Conservation (phyloP, 495 filamentous ascomycete genomes). For the Penicillium salamii region DNA sequence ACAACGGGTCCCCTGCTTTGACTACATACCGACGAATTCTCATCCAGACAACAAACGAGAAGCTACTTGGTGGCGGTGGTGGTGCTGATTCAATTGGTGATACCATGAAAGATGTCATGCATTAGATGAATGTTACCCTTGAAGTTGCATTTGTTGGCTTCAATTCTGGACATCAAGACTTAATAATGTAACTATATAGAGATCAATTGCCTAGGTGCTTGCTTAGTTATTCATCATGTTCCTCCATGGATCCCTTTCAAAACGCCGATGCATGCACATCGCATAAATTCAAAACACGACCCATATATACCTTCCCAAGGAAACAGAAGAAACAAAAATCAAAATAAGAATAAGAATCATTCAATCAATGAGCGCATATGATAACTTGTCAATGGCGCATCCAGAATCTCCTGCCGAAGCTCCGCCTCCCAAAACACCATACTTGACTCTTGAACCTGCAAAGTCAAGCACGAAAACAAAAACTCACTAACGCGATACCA, state of each 20-base stretch:
- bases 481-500: conserved; percentile 34
- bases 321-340: too few relatives aligned
- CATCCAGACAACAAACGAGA: neutral
- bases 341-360: conserved; percentile 1
- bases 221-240: too few relatives aligned
- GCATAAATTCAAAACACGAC: neutral
- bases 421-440: conserved; percentile 29
- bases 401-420: conserved; percentile 34
- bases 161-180: too few relatives aligned
- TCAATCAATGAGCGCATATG: conserved; percentile 28
- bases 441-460: conserved; percentile 20
- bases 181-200: too few relatives aligned
- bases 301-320: too few relatives aligned
- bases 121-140: too few relatives aligned
- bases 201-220: too few relatives aligned
- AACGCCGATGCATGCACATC: too few relatives aligned
- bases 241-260: too few relatives aligned
- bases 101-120: neutral
- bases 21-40: neutral
- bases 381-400: conserved; percentile 36
- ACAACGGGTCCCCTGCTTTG: conserved; percentile 2
- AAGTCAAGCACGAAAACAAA: conserved; percentile 34
- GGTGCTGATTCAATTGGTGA: neutral
- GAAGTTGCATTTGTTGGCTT: too few relatives aligned
- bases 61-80: neutral